Evolutionary conservation across 805 yeast species (phyloP), one percentile per base, ranked within the genome.

Genomic region (Clavispora carvajalis): DNA sequence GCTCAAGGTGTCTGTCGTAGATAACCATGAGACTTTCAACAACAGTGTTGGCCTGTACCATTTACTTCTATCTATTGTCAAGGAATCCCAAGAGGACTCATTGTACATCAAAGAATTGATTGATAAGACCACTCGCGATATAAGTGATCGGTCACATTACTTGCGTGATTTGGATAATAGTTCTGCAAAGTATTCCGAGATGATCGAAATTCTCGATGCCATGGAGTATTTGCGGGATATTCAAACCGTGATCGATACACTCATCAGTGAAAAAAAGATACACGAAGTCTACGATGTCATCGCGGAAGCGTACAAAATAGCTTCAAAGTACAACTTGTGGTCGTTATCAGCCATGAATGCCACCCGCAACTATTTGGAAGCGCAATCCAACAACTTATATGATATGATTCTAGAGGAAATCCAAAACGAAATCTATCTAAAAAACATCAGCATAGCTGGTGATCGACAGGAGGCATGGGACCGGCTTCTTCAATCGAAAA

Each of bases 21-120:
- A 81, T 39, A 85, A 88, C 56, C 82, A 81, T 57, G 90, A 86
- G 57, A 81, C 87, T 1, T 89, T 91, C 63, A 89, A 87, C 58
- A 82, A 80, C 49, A 80, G 88, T 49, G 80, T 91, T 34, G 95
- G 95, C 0, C 82, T 91, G 4, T 91, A 87, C 60, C 82, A 87
- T 40, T 70, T 77, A 33, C 80, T 89, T 2, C 77, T 85, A 3
- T 69, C 74, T 33, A 70, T 81, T 1, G 71, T 90, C 16, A 67
- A 77, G 19, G 76, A 82, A 30, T 80, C 93, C 3, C 91, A 87
- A 51, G 65, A 69, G 7, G 74, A 76, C 16, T 69, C 85, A 2
- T 48, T 60, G 2, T 63, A 58, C 25, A 69, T 84, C 29, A 73
- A 73, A 41, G 63, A 68, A 15, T 68, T 73, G 48, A 63, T 85